Base-by-base conservation (phyloP, 2,329 filamentous ascomycete species). In the Ophiosphaerella narmari region DNA sequence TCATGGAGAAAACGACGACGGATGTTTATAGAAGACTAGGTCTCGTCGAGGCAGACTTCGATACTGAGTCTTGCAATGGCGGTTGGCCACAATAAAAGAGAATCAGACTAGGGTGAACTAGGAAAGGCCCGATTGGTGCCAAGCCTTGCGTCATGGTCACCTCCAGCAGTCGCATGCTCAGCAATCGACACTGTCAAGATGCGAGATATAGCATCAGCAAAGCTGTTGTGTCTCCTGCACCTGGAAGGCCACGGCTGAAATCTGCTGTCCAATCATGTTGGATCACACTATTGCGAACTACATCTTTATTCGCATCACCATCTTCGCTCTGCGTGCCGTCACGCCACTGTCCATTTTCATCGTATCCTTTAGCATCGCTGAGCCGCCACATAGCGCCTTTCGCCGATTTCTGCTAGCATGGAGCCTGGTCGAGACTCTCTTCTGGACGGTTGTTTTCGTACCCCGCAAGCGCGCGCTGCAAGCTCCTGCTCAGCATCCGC, bases 371-470 rank as follows among this genome's bases (percentile, higher is more conserved):
- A 66, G 61, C 47, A 71, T 70, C 44, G 67, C 72, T 16, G 74
- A 69, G 55, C 56, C 60, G 52, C 61, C 67, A 31, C 53, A 68
- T n/a, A 71, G 48, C 4, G 62, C 52, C 11, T 48, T 55, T 26
- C 50, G 64, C 4, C 62, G 63, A 21, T 62, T 73, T 24, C 57
- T 82, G 9, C 71, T 81, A 48, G 58, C 68, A 3, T 80, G 78
- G 68, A 72, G 77, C 39, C 56, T 74, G 21, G 68, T 78, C n/a
- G 84, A 87, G 67, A 68, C 78, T 0, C 61, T 75, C 0, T 86
- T 86, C 68, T 85, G 79, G 67, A 51, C 83, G 16, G 60, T 78
- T 40, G 71, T 82, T 57, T 85, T 79, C 63, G 67, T 83, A 12
- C 82, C 80, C 37, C 80, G 78, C 55, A 77, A 75, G 49, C 63